Conservation (phyloP, 495 filamentous ascomycete genomes). For the Xylaria curta region DNA sequence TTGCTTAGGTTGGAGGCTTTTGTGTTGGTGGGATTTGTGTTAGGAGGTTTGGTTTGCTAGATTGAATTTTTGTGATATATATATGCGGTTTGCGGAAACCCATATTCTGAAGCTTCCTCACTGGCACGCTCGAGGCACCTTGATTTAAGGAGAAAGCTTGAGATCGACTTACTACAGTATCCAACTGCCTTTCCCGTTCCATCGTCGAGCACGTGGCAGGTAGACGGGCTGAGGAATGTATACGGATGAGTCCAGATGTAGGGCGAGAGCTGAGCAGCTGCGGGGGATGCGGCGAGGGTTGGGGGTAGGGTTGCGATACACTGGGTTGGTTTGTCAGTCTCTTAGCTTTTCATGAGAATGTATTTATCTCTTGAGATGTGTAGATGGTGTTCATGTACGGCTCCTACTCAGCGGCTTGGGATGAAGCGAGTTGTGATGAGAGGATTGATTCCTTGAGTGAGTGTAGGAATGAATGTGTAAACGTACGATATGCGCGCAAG, state of each 20-base stretch:
- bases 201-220: conserved; percentile 51
- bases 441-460: not conserved
- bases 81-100: not conserved
- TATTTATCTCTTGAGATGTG: not conserved
- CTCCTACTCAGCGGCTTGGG: not conserved
- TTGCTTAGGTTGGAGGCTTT: not conserved
- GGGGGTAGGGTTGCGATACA: conserved; percentile 51
- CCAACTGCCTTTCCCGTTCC: conserved; percentile 46
- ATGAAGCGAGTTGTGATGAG: not conserved
- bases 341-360: not conserved
- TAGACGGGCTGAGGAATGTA: conserved; percentile 45
- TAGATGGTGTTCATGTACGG: not conserved
- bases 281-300: conserved; percentile 34
- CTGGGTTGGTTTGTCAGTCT: conserved; percentile 28
- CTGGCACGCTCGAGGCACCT: not conserved
- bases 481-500: conserved; percentile 45
- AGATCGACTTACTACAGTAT: conserved; percentile 38
- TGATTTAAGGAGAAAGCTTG: not conserved
- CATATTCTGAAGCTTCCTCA: no score
- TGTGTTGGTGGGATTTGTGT: not conserved
- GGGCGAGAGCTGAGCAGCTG: conserved; percentile 39
- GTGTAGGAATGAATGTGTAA: not conserved
- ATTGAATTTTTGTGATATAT: not conserved
- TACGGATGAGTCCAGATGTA: conserved; percentile 55
- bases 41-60: not conserved